A percentile compares a stretch with the other conserved stretches of the same genome.
Evolutionary conservation across 306 rosid genomes (phyloP).

Genomic region (Castanea sativa): DNA sequence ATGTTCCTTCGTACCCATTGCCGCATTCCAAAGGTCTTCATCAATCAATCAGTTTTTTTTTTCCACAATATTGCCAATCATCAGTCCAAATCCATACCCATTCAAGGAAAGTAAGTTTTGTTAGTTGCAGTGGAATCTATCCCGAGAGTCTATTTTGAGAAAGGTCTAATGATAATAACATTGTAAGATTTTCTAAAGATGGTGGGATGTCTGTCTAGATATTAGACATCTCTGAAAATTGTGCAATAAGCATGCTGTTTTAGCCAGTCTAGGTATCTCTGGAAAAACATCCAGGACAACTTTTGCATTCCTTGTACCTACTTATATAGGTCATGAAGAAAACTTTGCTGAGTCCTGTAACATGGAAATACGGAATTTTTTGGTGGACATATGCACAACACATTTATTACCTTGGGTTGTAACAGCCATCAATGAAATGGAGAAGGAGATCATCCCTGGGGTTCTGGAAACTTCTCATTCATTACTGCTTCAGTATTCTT

Average conservation of each 20-base stretch:
- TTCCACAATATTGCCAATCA: too few relatives aligned
- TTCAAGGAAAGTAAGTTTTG: too few relatives aligned
- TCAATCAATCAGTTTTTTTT: too few relatives aligned
- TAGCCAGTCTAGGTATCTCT: slow-evolving; percentile 56
- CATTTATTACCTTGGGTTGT: slow-evolving; percentile 80
- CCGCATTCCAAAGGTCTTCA: too few relatives aligned
- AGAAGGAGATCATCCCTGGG: slow-evolving; percentile 71
- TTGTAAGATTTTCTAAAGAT: too few relatives aligned
- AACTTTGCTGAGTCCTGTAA: slow-evolving; percentile 33
- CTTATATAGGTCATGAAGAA: slow-evolving; percentile 70
- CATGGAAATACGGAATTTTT: slow-evolving; percentile 40
- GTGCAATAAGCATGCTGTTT: slow-evolving; percentile 63
- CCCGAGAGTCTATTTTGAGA: too few relatives aligned
- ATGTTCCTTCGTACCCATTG: too few relatives aligned
- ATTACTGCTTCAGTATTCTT: slow-evolving; percentile 52
- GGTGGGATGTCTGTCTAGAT: too few relatives aligned
- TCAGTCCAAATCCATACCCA: too few relatives aligned
- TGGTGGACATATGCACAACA: slow-evolving; percentile 50
- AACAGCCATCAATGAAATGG: slow-evolving; percentile 51
- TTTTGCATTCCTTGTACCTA: slow-evolving; percentile 67
- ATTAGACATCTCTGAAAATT: neutral
- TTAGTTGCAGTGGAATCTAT: too few relatives aligned
- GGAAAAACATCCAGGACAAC: slow-evolving; percentile 47
- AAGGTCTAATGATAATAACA: too few relatives aligned
- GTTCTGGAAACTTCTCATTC: slow-evolving; percentile 73